Evolutionary conservation across 1,284 basidiomycete species (phyloP).

Genomic region (Pholiota adiposa): DNA sequence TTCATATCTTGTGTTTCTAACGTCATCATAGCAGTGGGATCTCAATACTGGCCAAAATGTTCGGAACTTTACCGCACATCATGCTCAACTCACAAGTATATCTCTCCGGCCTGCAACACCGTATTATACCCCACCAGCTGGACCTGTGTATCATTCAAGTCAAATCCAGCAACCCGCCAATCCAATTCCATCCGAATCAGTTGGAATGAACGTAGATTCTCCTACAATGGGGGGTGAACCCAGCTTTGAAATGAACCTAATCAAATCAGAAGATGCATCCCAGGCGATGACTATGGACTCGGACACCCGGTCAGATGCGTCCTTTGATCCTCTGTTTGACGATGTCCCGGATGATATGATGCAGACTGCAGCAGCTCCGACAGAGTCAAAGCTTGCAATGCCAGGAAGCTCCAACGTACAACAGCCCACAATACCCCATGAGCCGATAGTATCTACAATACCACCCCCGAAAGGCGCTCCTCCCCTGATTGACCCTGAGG

Average conservation of each 20-base stretch:
- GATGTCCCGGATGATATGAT: slow-evolving; percentile 63
- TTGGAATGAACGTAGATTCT: slow-evolving; percentile 20
- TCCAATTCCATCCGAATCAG: background rate
- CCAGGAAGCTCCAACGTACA: slow-evolving; percentile 24
- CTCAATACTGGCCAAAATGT: slow-evolving; percentile 87
- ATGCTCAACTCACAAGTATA: slow-evolving; percentile 85
- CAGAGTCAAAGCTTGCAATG: slow-evolving; percentile 29
- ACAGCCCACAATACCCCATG: slow-evolving; percentile 27
- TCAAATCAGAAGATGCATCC: slow-evolving; percentile 8
- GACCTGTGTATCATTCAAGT: slow-evolving; percentile 30
- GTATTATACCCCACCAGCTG: slow-evolving; percentile 36
- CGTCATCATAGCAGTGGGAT: slow-evolving; percentile 86
- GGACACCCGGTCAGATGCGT: slow-evolving; percentile 75
- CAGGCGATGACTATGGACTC: slow-evolving; percentile 37
- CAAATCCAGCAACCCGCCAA: slow-evolving; percentile 13
- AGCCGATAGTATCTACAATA: slow-evolving; percentile 35
- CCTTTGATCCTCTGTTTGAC: slow-evolving; percentile 83
- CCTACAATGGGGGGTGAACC: background rate
- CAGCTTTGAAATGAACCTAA: background rate
- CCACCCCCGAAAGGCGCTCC: slow-evolving; percentile 73
- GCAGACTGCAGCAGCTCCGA: slow-evolving; percentile 10
- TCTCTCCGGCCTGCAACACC: slow-evolving; percentile 73
- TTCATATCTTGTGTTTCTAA: background rate
- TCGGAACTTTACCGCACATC: slow-evolving; percentile 82
- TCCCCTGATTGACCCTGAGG: slow-evolving; percentile 64